Conservation (phyloP, 352 stramenopile species). For the Globisporangium abappressorium region DNA sequence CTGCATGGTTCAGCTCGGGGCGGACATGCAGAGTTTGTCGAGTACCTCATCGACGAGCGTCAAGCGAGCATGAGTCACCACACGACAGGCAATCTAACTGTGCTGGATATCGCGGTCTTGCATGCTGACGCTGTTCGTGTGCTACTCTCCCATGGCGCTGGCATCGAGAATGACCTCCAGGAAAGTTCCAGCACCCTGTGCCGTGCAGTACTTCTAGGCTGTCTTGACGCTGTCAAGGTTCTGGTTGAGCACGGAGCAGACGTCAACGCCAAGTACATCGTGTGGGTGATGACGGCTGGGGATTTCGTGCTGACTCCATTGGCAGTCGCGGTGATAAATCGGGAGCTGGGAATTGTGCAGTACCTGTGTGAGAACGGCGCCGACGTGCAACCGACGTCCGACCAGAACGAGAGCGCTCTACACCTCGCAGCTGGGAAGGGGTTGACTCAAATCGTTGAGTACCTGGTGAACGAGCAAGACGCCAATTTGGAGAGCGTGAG, state of each 20-base stretch:
- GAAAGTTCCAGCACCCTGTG: background rate
- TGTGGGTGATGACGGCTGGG: background rate
- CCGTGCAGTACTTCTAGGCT: background rate
- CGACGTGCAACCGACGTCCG: background rate
- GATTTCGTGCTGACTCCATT: constrained; percentile 25
- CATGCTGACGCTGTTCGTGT: no score
- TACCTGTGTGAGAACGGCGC: constrained; percentile 25
- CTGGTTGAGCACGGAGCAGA: constrained; percentile 2
- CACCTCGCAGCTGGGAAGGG: background rate
- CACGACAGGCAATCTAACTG: no score
- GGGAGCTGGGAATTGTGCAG: constrained; percentile 23
- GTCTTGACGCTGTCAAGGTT: background rate
- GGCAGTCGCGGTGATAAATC: constrained; percentile 24
- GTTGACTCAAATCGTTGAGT: background rate
- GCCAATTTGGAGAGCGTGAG: background rate
- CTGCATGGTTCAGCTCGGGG: no score
- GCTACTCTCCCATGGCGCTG: background rate
- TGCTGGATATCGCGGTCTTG: no score
- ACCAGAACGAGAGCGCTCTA: background rate
- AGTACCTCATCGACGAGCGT: no score
- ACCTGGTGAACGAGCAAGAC: background rate
- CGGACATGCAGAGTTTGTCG: no score
- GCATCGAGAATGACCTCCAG: background rate
- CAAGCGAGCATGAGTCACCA: no score
- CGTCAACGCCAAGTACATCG: background rate